phyloP scores from a whole-genome alignment of 1,284 basidiomycete genomes.

The Papiliotrema nemorosa region DNA sequence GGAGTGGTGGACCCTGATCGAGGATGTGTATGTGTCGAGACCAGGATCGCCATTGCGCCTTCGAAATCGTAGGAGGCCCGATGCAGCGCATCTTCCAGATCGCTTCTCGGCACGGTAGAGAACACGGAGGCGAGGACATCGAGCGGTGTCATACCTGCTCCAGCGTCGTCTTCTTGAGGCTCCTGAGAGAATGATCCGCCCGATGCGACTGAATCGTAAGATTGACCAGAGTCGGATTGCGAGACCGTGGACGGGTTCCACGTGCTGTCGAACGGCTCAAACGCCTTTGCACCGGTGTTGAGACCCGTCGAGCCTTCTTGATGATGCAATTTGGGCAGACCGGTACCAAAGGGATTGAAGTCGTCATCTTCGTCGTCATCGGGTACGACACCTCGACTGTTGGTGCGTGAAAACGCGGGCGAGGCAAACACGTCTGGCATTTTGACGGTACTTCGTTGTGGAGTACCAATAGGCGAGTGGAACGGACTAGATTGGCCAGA shows the following conservation, averaged over 20 bases:
- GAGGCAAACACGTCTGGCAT: slow-evolving; percentile 40
- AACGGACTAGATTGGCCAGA: slow-evolving; percentile 63
- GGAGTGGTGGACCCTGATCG: slow-evolving; percentile 45
- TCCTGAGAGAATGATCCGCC: slow-evolving; percentile 33
- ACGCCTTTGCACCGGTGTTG: slow-evolving; percentile 36
- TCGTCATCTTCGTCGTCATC: slow-evolving; percentile 55
- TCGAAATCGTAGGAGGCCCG: slow-evolving; percentile 92
- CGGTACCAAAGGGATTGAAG: slow-evolving; percentile 55
- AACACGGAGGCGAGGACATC: slow-evolving; percentile 94
- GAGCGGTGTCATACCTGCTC: slow-evolving; percentile 89
- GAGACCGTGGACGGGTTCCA: slow-evolving; percentile 10
- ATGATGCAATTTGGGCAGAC: slow-evolving; percentile 32
- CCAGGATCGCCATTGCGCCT: slow-evolving; percentile 83
- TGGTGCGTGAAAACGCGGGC: slow-evolving; percentile 20
- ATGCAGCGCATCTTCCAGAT: slow-evolving; percentile 88
- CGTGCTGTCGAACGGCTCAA: slow-evolving; percentile 30
- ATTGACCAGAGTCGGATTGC: slow-evolving; percentile 17
- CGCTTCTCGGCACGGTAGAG: slow-evolving; percentile 76
- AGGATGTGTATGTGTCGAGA: slow-evolving; percentile 59
- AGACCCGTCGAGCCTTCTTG: slow-evolving; percentile 19
- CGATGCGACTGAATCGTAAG: slow-evolving; percentile 35
- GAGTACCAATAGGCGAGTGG: slow-evolving; percentile 46
- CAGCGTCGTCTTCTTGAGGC: slow-evolving; percentile 24
- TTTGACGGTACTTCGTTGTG: slow-evolving; percentile 29
- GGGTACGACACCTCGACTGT: slow-evolving; percentile 33